Evolutionary conservation across 768 basidiomycete genomes (phyloP).

Genomic region (Lactifluus echinatus): DNA sequence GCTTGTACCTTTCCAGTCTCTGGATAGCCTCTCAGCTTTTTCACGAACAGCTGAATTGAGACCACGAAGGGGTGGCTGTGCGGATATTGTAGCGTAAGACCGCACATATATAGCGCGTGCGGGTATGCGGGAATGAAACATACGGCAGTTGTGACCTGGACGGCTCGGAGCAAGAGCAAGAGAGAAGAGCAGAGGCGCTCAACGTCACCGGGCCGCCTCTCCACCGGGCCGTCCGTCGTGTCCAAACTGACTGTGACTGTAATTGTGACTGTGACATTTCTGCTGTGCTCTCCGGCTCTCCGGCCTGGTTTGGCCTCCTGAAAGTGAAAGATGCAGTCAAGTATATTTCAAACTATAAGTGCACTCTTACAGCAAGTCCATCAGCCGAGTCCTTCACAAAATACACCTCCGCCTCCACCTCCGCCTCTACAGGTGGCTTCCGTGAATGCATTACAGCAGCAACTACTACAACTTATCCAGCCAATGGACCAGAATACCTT

Average conservation of each 20-base stretch:
- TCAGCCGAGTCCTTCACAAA: background rate
- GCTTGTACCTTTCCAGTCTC: conserved; percentile 81
- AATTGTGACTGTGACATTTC: no score
- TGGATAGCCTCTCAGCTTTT: conserved; percentile 61
- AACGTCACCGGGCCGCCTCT: background rate
- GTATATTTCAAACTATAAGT: background rate
- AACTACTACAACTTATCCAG: background rate
- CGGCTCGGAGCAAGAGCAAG: background rate
- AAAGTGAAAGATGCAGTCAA: conserved; percentile 4
- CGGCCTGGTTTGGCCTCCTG: background rate
- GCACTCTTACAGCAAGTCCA: conserved; percentile 9
- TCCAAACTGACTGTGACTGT: no score
- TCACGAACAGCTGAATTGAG: conserved; percentile 47
- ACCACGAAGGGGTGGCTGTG: conserved; percentile 31
- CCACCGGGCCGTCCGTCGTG: background rate
- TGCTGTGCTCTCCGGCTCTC: no score
- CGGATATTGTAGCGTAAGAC: conserved; percentile 23
- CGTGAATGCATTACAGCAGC: background rate
- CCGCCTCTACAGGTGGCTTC: background rate
- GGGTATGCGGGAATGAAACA: conserved; percentile 7
- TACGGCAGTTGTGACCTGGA: background rate
- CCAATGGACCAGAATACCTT: background rate
- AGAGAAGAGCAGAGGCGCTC: background rate
- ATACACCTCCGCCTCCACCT: background rate
- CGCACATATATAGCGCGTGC: conserved; percentile 19